phyloP scores from a whole-genome alignment of 345 rosid species.

The Bruguiera gymnorhiza region DNA sequence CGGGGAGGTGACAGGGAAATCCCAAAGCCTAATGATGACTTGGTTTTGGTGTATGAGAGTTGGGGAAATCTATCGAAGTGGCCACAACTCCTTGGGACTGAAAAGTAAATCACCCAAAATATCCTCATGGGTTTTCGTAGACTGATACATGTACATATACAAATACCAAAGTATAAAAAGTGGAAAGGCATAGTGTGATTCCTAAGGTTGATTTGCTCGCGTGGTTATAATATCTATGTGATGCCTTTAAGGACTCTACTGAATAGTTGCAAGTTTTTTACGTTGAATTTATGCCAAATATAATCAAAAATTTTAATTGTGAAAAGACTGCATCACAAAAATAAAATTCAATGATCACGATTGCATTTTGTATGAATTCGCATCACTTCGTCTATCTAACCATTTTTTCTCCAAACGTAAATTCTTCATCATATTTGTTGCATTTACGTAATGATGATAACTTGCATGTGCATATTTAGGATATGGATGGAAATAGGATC shows the following conservation, averaged over 20 bases:
- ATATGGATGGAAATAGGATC: too few species aligned
- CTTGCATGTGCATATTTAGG: too few species aligned
- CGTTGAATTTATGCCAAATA: not conserved
- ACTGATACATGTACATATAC: not conserved
- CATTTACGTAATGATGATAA: too few species aligned
- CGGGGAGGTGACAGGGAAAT: slow-evolving; percentile 21
- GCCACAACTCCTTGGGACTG: not conserved
- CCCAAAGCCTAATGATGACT: slow-evolving; percentile 30
- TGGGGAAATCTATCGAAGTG: slow-evolving; percentile 28
- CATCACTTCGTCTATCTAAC: too few species aligned
- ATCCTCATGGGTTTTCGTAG: slow-evolving; percentile 28
- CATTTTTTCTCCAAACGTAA: too few species aligned
- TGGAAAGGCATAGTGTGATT: slow-evolving; percentile 10
- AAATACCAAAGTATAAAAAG: not conserved
- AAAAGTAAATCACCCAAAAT: slow-evolving; percentile 3
- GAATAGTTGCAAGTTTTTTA: not conserved
- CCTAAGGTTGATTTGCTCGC: too few species aligned
- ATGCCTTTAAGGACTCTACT: not conserved
- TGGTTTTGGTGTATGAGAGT: slow-evolving; percentile 22
- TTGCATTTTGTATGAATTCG: too few species aligned
- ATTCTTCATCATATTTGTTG: too few species aligned
- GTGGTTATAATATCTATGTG: too few species aligned
- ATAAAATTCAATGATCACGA: too few species aligned
- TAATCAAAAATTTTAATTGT: too few species aligned
- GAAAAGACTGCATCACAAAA: too few species aligned